Conservation (phyloP, 2,329 filamentous ascomycete genomes). For the Cladosporium sp. region DNA sequence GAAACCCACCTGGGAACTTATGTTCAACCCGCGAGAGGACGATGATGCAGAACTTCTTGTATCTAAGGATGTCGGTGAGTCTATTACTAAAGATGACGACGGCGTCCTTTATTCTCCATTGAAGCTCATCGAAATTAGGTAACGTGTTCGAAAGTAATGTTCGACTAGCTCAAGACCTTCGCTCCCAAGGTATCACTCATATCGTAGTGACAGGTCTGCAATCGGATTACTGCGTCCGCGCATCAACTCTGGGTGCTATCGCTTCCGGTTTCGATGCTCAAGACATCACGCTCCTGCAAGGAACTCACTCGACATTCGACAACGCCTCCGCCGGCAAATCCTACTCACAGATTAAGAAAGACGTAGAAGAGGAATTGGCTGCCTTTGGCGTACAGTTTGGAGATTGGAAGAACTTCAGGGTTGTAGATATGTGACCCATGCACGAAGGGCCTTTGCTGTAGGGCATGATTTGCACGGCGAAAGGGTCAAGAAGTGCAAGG, state of each 20-base stretch:
- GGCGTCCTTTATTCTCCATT: not conserved
- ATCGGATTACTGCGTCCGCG: not conserved
- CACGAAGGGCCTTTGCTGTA: too few species aligned
- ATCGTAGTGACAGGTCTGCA: not conserved
- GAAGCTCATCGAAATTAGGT: not conserved
- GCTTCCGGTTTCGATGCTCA: not conserved
- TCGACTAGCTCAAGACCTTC: not conserved
- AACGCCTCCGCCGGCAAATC: not conserved
- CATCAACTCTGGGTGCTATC: not conserved
- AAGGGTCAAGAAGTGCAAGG: too few species aligned
- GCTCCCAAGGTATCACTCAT: not conserved
- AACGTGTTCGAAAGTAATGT: not conserved
- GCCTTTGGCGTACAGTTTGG: not conserved
- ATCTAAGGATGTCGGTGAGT: not conserved
- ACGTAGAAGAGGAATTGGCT: not conserved
- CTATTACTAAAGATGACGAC: not conserved
- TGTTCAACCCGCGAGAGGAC: not conserved
- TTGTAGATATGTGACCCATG: not conserved
- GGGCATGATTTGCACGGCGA: too few species aligned
- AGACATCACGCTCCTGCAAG: not conserved
- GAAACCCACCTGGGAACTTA: not conserved
- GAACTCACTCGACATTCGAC: not conserved
- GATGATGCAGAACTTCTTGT: not conserved
- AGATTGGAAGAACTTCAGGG: not conserved
- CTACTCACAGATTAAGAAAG: not conserved